phyloP scores from a whole-genome alignment of 345 rosid species.

The Durio zibethinus region DNA sequence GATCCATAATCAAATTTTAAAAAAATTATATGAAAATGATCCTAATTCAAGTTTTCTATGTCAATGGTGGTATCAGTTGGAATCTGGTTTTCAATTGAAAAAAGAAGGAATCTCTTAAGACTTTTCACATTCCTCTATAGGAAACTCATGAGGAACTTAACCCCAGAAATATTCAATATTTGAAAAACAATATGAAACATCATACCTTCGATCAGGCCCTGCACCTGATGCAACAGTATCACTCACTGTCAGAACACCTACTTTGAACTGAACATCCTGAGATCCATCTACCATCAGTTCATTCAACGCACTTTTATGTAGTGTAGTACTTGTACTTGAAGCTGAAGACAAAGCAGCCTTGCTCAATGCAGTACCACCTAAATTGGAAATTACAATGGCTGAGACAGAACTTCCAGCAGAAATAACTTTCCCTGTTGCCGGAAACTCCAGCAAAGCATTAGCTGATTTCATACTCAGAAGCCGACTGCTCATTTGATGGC shows the following conservation, averaged over 20 bases:
- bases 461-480: constrained; percentile 92
- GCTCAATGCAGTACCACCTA: constrained; percentile 28
- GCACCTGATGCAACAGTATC: constrained; percentile 84
- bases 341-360: constrained; percentile 29
- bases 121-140: background rate
- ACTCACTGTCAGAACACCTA: constrained; percentile 83
- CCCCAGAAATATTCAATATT: background rate
- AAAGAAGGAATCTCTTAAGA: background rate
- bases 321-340: constrained; percentile 31
- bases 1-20: background rate
- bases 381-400: constrained; percentile 64
- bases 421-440: constrained; percentile 52
- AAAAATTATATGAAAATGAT: background rate
- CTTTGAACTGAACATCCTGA: constrained; percentile 41
- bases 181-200: constrained; percentile 5
- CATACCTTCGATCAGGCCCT: constrained; percentile 92
- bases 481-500: constrained; percentile 85
- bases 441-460: constrained; percentile 86
- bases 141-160: background rate
- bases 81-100: background rate
- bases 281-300: constrained; percentile 27
- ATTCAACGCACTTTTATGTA: constrained; percentile 29
- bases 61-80: background rate
- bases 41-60: background rate
- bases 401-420: constrained; percentile 76